Conservation (phyloP, 1,284 basidiomycete species). For the Trametes sp. region DNA sequence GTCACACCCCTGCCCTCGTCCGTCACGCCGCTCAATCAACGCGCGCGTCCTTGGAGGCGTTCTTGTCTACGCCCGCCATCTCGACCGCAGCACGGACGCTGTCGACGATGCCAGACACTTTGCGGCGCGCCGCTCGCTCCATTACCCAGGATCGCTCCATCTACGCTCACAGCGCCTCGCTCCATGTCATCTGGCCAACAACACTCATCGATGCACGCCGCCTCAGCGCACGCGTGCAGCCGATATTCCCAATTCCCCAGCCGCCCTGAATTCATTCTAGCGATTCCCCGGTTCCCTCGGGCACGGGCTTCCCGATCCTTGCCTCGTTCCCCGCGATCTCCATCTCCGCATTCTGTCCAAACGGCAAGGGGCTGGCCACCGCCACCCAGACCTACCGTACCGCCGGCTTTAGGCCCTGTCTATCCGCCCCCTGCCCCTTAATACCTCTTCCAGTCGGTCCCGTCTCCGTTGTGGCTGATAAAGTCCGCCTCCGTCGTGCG, state of each 20-base stretch:
- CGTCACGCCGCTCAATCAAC: constrained; percentile 6
- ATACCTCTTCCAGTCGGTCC: constrained; percentile 7
- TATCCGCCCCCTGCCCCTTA: constrained; percentile 24
- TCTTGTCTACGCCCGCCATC: constrained; percentile 4
- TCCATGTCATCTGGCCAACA: background rate
- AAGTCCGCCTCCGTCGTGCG: constrained; percentile 1
- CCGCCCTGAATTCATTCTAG: constrained; percentile 6
- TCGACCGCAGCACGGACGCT: constrained; percentile 4
- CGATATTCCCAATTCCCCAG: constrained; percentile 5
- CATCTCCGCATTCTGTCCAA: constrained; percentile 3
- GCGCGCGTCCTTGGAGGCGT: background rate
- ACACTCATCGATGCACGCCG: constrained; percentile 14
- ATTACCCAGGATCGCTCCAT: background rate
- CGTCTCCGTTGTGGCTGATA: constrained; percentile 2
- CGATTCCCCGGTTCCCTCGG: constrained; percentile 8
- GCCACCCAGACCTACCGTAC: constrained; percentile 1
- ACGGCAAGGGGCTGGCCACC: constrained; percentile 15
- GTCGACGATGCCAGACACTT: background rate
- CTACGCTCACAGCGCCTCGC: constrained; percentile 7
- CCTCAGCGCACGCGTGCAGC: background rate
- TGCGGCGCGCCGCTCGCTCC: constrained; percentile 1
- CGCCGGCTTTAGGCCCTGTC: constrained; percentile 22
- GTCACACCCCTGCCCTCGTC: background rate
- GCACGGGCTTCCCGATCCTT: background rate
- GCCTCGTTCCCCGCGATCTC: constrained; percentile 15